Percentiles rank a stretch among this genome's conserved stretches.
Conservation (phyloP, 2,329 filamentous ascomycete genomes). For the Beauveria scarabaeidicola region DNA sequence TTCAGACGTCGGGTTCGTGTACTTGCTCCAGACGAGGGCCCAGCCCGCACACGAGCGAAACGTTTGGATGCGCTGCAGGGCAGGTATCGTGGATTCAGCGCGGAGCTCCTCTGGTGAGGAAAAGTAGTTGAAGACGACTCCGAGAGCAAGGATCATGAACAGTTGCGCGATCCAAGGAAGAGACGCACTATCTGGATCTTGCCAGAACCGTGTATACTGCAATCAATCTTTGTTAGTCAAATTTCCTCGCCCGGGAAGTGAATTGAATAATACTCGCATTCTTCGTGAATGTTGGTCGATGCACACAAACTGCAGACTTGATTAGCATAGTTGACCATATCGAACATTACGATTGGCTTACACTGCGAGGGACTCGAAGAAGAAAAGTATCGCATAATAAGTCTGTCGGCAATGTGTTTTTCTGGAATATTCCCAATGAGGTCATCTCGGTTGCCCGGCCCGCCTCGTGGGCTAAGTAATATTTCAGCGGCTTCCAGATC, state of each 20-base stretch:
- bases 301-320: slow-evolving; percentile 36
- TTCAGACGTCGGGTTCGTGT: slow-evolving; percentile 37
- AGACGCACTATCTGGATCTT: slow-evolving; percentile 29
- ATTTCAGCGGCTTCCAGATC: slow-evolving; percentile 33
- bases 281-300: slow-evolving; percentile 43
- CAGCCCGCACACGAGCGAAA: slow-evolving; percentile 44
- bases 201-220: slow-evolving; percentile 43
- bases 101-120: slow-evolving; percentile 36
- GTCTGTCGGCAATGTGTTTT: slow-evolving; percentile 36
- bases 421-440: slow-evolving; percentile 41
- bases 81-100: slow-evolving; percentile 29
- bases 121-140: slow-evolving; percentile 36
- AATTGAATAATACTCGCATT: slow-evolving; percentile 24
- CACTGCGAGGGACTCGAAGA: slow-evolving; percentile 44
- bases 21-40: slow-evolving; percentile 42
- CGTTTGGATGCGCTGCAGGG: slow-evolving; percentile 36
- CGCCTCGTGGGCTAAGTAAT: slow-evolving; percentile 32
- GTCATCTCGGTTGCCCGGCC: slow-evolving; percentile 34
- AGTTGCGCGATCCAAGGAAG: slow-evolving; percentile 43
- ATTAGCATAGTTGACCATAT: slow-evolving; percentile 9
- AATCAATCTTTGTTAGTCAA: slow-evolving; percentile 8
- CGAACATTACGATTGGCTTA: slow-evolving; percentile 21
- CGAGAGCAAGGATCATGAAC: slow-evolving; percentile 38
- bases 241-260: rapidly evolving
- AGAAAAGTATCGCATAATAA: slow-evolving; percentile 46